Conservation (phyloP, 768 basidiomycete genomes). For the Naganishia friedmannii region DNA sequence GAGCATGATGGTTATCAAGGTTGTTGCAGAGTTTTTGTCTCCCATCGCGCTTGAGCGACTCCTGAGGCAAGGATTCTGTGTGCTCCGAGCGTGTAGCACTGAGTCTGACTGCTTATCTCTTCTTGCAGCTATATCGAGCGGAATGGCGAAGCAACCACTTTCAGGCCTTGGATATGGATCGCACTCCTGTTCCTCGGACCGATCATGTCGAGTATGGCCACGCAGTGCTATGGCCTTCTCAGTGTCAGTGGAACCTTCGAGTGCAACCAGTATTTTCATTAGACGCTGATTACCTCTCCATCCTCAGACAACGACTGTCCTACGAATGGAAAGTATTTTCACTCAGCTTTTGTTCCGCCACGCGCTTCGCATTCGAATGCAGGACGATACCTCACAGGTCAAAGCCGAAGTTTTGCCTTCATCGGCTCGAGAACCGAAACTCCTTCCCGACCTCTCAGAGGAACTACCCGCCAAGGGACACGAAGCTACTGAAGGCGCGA, state of each 20-base stretch:
- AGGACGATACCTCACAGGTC: conserved; percentile 53
- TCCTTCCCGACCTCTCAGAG: conserved; percentile 5
- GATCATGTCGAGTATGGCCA: conserved; percentile 50
- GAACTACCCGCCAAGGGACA: not conserved
- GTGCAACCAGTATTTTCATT: not conserved
- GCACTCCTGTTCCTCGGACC: conserved; percentile 53
- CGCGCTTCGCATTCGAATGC: conserved; percentile 67
- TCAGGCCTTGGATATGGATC: conserved; percentile 72
- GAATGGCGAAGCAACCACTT: conserved; percentile 55
- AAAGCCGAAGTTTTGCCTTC: conserved; percentile 37
- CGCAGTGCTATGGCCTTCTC: conserved; percentile 57
- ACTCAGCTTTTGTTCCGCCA: conserved; percentile 77
- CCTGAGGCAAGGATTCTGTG: conserved; percentile 54
- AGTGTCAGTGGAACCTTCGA: not conserved
- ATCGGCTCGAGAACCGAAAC: conserved; percentile 27
- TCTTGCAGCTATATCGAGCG: not conserved
- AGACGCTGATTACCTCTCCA: conserved; percentile 25
- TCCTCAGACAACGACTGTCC: conserved; percentile 54
- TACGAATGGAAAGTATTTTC: conserved; percentile 59
- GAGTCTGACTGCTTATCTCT: not conserved
- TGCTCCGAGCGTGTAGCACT: conserved; percentile 7
- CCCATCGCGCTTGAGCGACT: conserved; percentile 55
- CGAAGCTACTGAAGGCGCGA: not conserved
- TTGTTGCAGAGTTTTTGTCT: conserved; percentile 49
- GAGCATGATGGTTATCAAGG: conserved; percentile 30